A percentile compares a stretch with the other conserved stretches of the same genome.
Conservation (phyloP, 2,329 filamentous ascomycete species). For the Claviceps humidiphila region DNA sequence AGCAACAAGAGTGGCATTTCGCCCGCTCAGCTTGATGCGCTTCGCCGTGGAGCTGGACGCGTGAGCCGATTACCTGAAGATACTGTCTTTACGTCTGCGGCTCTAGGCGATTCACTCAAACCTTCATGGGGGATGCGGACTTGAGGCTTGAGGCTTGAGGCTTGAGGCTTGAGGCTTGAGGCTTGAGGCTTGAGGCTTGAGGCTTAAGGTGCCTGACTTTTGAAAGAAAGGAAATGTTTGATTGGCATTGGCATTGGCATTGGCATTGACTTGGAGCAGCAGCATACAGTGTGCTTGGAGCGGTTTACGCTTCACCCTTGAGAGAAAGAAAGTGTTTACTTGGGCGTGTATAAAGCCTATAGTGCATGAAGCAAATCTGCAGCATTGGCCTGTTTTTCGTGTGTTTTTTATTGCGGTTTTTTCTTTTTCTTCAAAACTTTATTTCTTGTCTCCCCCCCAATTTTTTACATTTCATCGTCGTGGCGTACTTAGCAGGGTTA, state of each 20-base stretch:
- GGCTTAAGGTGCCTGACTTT: too few relatives aligned
- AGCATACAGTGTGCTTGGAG: background rate
- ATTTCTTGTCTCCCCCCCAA: background rate
- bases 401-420: constrained; percentile 1
- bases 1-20: constrained; percentile 65
- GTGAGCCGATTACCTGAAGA: constrained; percentile 74
- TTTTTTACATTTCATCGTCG: constrained; percentile 4
- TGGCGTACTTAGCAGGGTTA: constrained; percentile 5
- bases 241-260: too few relatives aligned
- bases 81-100: constrained; percentile 62
- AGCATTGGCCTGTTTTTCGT: constrained; percentile 4
- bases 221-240: too few relatives aligned
- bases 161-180: too few relatives aligned
- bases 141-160: constrained; percentile 11
- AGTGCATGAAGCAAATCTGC: constrained; percentile 1
- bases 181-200: too few relatives aligned
- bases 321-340: background rate
- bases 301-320: background rate
- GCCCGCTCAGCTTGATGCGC: constrained; percentile 51
- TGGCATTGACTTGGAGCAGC: background rate
- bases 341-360: background rate
- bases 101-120: constrained; percentile 48
- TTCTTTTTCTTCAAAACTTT: background rate
- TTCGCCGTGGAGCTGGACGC: constrained; percentile 73
- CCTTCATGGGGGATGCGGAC: constrained; percentile 44